These are phyloP conservation scores for Conoideocrella luteorostrata DNA, from an alignment of 2,329 filamentous ascomycete genomes.

Conservation along the genomic window DNA sequence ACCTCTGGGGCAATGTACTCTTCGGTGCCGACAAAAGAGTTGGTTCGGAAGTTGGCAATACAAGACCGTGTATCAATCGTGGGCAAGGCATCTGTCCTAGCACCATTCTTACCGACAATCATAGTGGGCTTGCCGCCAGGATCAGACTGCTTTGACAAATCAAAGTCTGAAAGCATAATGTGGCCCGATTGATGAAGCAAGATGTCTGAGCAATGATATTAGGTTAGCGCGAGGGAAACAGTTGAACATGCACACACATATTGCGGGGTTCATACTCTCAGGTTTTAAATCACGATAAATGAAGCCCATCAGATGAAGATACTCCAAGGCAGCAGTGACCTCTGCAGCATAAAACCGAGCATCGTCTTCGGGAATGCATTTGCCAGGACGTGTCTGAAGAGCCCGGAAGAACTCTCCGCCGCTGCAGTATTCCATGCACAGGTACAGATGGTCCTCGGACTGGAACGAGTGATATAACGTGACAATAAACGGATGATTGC, in stretches of 20 bases:
- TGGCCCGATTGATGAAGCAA: conserved; percentile 97
- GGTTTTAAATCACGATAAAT: conserved; percentile 98
- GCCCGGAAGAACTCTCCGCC: conserved; percentile 98
- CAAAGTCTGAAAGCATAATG: conserved; percentile 99
- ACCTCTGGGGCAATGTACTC: conserved; percentile 99
- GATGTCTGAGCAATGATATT: conserved; percentile 58
- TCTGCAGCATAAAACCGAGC: conserved; percentile 96
- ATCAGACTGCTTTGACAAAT: conserved; percentile 95
- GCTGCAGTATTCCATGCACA: conserved; percentile 99
- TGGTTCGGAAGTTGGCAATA: conserved; percentile 96
- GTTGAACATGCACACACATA: conserved; percentile 18
- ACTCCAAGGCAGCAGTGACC: conserved; percentile 92
- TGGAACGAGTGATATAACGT: conserved; percentile 99
- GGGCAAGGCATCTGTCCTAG: conserved; percentile 77
- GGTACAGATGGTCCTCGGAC: conserved; percentile 94
- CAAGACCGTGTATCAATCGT: conserved; percentile 99
- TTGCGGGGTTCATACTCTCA: conserved; percentile 67
- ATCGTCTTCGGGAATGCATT: conserved; percentile 95
- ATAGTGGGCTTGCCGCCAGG: conserved; percentile 94
- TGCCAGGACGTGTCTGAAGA: conserved; percentile 90
- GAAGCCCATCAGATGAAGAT: conserved; percentile 97
- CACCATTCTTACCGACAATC: conserved; percentile 87
- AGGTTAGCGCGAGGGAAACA: background rate
- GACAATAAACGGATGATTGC: conserved; percentile 98
- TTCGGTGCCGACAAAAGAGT: conserved; percentile 96